Evolutionary conservation across 1,139 yeast species (phyloP).

Genomic region (Pneumocystis murina): DNA sequence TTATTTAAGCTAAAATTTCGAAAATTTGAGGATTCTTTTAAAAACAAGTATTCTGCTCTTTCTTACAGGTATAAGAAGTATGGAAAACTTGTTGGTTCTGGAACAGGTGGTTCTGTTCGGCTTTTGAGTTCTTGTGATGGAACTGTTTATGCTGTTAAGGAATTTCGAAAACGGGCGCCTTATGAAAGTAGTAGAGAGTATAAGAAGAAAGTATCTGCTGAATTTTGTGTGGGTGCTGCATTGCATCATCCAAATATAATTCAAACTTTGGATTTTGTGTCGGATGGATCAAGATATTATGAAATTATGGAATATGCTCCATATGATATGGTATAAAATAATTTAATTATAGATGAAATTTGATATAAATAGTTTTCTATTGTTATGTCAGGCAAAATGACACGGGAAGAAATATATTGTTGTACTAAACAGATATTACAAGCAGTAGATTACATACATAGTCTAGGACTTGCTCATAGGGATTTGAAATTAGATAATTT

Average conservation of each 20-base stretch:
- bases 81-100: constrained; percentile 84
- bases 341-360: neutral
- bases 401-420: constrained; percentile 69
- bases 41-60: constrained; percentile 28
- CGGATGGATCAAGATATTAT: constrained; percentile 71
- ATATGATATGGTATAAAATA: constrained; percentile 42
- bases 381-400: constrained; percentile 93
- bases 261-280: constrained; percentile 81
- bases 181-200: constrained; percentile 81
- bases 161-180: constrained; percentile 71
- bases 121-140: constrained; percentile 65
- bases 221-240: constrained; percentile 92
- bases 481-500: constrained; percentile 91
- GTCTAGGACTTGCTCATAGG: constrained; percentile 83
- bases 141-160: constrained; percentile 89
- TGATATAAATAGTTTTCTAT: constrained; percentile 46
- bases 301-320: constrained; percentile 98
- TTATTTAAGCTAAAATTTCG: constrained; percentile 5
- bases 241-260: constrained; percentile 86
- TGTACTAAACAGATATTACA: constrained; percentile 73
- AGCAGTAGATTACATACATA: constrained; percentile 75
- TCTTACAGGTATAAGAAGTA: constrained; percentile 77
- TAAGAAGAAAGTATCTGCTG: constrained; percentile 90
- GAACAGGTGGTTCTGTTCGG: constrained; percentile 96
- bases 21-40: constrained; percentile 7